Evolutionary conservation across 768 basidiomycete genomes (phyloP), one percentile per base, ranked within the genome.

Genomic region (Pleurotus ostreatus): DNA sequence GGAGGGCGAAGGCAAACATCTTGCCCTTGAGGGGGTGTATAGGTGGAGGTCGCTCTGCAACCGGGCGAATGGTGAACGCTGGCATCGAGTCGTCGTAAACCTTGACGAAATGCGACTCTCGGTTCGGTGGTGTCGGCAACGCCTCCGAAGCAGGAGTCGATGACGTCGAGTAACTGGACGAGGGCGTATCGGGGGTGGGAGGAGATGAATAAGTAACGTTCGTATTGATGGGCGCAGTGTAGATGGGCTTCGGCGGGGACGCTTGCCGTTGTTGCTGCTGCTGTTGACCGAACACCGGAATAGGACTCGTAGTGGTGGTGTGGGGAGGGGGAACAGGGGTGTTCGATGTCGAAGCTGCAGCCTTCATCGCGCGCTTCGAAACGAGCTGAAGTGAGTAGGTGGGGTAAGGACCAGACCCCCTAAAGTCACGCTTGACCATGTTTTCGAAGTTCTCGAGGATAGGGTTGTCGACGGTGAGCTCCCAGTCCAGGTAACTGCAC

Each of bases 401-500:
- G 0, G 88, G 88, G 55, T 86, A 90, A 0, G 82, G 78, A 0
- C 82, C 80, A 4, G 79, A 63, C 13, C 70, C 68, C 13, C 64
- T 55, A 59, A 89, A 91, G 55, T 92, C 89, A 8, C 74, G 73
- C 34, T 75, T 74, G 0, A 89, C 80, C 64, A 80, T 80, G 0
- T 65, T 63, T 62, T 89, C 85, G 63, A 91, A 91, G 39, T 80
- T 82, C 3, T 64, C 60, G 0, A 92, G 71, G 0, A 84, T 83
- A 0, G 74, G 65, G 0, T 84, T 80, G 51, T 90, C 88, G 51
- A 91, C 86, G 43, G 85, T 89, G 5, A 92, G 75, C 65, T 91
- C 88, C 94, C 94, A 98, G 67, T 96, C 94, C 44, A 99, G 75
- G 65, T 98, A 98, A 13, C 83, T 77, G 64, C 80, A 93, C 87